These are phyloP conservation scores for Paramecium primaurelia DNA, from an alignment of 73 alveolate genomes.

Conservation along the genomic window DNA sequence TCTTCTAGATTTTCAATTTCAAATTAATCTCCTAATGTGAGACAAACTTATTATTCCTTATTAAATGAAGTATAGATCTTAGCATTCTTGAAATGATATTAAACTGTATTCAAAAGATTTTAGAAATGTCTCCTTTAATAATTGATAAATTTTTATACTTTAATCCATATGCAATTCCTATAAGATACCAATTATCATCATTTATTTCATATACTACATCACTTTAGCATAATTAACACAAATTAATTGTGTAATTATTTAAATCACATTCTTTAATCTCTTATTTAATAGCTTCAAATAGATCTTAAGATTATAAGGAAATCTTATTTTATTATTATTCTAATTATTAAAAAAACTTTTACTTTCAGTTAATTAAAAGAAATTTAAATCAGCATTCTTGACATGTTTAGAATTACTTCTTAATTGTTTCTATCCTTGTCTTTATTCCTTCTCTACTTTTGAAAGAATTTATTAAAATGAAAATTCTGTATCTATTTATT, in stretches of 20 bases:
- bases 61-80: conserved; percentile 24
- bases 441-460: background rate
- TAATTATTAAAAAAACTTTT: background rate
- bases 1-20: background rate
- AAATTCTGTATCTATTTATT: background rate
- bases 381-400: background rate
- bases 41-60: background rate
- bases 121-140: conserved; percentile 10
- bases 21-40: background rate
- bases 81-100: background rate
- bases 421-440: background rate
- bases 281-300: conserved; percentile 31
- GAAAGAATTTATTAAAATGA: background rate
- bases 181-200: conserved; percentile 43
- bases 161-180: conserved; percentile 41
- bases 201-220: conserved; percentile 11
- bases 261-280: conserved; percentile 23
- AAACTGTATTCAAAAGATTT: background rate
- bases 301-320: background rate
- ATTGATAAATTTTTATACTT: background rate
- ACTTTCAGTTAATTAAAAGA: conserved; percentile 36
- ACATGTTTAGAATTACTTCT: background rate
- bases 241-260: background rate
- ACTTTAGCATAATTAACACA: conserved; percentile 7
- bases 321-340: background rate